Base-by-base conservation (phyloP, 1,284 basidiomycete species). In the Malassezia obtusa region DNA sequence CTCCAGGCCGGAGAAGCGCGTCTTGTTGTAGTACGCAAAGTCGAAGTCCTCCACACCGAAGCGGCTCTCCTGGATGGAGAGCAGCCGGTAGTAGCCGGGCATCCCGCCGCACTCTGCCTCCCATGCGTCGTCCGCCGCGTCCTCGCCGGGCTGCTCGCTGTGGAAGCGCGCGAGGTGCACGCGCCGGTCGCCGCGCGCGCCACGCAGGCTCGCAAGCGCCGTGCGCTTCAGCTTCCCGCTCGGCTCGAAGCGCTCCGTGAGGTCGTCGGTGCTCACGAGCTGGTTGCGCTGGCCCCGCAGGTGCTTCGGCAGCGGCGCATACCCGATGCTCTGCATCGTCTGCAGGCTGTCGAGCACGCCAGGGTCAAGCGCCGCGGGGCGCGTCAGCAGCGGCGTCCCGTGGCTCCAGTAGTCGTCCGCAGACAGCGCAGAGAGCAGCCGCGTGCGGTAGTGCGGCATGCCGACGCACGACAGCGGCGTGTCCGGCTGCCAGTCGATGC, bases 21-120 rank as follows among this genome's bases (percentile, higher is more conserved):
- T 96, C 68, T 57, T 51, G 60, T 69, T 71, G 65, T 71, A 72
- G 50, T 61, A 68, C 31, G 81, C 91, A 70, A 98, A 99, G 74
- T 99, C 94, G 69, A 99, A 99, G 75, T 99, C 92, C 73, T 92
- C 92, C 24, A 96, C 87, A n/a, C 92, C 92, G 64, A 98, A 99
- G 66, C 89, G 89, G 43, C 89, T 92, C 75, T 98, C 98, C 75
- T 94, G 89, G 68, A 99, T 98, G 75, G 94, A 89, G 36, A 95
- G 89, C 67, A 85, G 84, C 39, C 86, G 82, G 74, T 94, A 99
- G 61, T 84, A 82, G 55, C 81, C 83, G 0, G 91, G 89, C 55
- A 92, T 82, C 14, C 43, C 50, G 26, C 6, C 28, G 21, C 17
- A 28, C 17, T 50, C 32, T 1, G 41, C 12, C 10, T 45, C 39